phyloP scores from a whole-genome alignment of 257 asterid genomes.

The Linaria vulgaris region DNA sequence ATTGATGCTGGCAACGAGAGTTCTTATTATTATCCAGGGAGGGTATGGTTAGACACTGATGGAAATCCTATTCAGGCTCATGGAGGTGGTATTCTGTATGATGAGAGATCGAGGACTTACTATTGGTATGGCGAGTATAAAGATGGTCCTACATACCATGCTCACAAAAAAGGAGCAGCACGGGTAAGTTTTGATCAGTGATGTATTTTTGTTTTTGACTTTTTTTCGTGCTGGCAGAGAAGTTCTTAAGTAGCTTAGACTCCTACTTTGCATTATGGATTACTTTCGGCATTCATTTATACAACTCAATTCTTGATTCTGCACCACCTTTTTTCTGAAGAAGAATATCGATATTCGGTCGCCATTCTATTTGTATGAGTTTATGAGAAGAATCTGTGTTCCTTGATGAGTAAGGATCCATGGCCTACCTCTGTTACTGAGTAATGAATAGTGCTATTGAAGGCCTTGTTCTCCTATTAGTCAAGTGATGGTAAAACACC shows the following conservation, averaged over 20 bases:
- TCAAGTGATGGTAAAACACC: slow-evolving; percentile 6
- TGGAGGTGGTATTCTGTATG: slow-evolving; percentile 94
- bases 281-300: neutral
- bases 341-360: neutral
- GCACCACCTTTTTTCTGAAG: neutral
- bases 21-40: slow-evolving; percentile 70
- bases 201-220: neutral
- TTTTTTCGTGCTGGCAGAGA: neutral
- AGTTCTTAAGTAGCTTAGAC: neutral
- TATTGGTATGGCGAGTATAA: slow-evolving; percentile 98
- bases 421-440: neutral
- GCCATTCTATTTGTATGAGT: neutral
- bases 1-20: slow-evolving; percentile 50
- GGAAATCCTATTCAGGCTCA: slow-evolving; percentile 98
- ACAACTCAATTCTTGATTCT: neutral
- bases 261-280: neutral
- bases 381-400: neutral
- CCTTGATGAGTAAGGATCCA: neutral
- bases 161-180: slow-evolving; percentile 93
- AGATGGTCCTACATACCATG: slow-evolving; percentile 96
- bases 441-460: neutral
- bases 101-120: slow-evolving; percentile 59
- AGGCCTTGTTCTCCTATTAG: neutral
- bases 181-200: slow-evolving; percentile 58
- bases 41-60: slow-evolving; percentile 90